Evolutionary conservation across 306 rosid species (phyloP), one percentile per base, ranked within the genome.

Genomic region (Begonia loranthoides): DNA sequence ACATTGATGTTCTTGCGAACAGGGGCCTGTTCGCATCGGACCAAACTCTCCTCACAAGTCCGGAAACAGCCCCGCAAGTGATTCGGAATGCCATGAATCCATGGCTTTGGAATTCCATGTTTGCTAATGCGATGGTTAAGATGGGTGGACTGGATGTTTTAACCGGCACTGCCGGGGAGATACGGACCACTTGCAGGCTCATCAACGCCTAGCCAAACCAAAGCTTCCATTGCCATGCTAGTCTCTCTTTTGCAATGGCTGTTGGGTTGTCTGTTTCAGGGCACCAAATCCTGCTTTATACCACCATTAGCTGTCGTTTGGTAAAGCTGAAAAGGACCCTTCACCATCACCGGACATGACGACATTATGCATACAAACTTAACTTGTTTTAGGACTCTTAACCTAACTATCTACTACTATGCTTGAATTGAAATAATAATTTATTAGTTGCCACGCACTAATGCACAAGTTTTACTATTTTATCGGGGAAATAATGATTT

Each of bases 121-220:
- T 81, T 59, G 77, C 82, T 0, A 72, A 59, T 47, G 87, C 85
- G 13, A 81, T 81, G 85, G 73, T 79, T 45, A 85, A 81, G 61
- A 76, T 85, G 95, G 84, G 85, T 12, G 70, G 63, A 57, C 62
- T 85, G 10, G 67, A 64, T 40, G 80, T 72, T 54, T 54, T 76
- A 10, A 85, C 81, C 4, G 77, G 80, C 40, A 38, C 57, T 53
- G 66, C 55, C 36, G 80, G 84, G 51, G 84, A 79, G 78, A 79
- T 81, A 54, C 75, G 84, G 59, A 22, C 60, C 45, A 79, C 60
- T 51, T 85, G 92, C 68, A 73, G 80, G 63, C 75, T 70, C 8
- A 41, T 61, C 28, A 78, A 66, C 45, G 10, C 6, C n/a, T 39
- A 39, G 43, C 10, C 43, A 39, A 39, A 39, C 6, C 6, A 39